phyloP scores from a whole-genome alignment of 805 yeast genomes.

The Starmerella apis region DNA sequence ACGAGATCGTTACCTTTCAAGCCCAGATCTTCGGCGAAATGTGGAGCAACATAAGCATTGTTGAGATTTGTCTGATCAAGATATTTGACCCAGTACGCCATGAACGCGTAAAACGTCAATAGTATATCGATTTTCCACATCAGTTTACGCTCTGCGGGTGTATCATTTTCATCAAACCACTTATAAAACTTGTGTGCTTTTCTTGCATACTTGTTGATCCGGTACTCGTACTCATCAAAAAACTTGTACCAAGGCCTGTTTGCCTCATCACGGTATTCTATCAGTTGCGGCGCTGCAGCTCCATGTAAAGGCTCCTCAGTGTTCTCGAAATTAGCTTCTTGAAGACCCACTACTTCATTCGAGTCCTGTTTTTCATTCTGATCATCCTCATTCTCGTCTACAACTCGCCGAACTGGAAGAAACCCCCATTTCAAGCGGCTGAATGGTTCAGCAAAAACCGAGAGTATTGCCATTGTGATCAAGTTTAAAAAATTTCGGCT shows the following conservation, averaged over 20 bases:
- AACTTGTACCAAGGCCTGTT: constrained; percentile 35
- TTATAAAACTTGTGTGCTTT: constrained; percentile 40
- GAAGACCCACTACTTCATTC: constrained; percentile 1
- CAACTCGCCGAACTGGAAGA: constrained; percentile 18
- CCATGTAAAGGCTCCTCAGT: not conserved
- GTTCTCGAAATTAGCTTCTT: constrained; percentile 11
- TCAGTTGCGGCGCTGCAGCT: not conserved
- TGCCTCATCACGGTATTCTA: constrained; percentile 22
- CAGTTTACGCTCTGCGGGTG: constrained; percentile 41
- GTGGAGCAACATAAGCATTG: constrained; percentile 50
- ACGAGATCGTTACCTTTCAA: constrained; percentile 54
- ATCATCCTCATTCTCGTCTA: constrained; percentile 15
- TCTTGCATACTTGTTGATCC: constrained; percentile 32
- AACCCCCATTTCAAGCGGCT: constrained; percentile 20
- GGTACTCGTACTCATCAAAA: constrained; percentile 52
- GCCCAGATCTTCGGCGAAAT: constrained; percentile 34
- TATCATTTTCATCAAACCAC: constrained; percentile 45
- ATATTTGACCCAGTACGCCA: constrained; percentile 60
- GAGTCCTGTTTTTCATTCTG: not conserved
- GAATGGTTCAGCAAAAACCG: not conserved
- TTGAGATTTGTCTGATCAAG: constrained; percentile 50
- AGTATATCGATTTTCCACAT: constrained; percentile 47
- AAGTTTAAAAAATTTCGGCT: not conserved
- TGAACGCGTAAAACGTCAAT: constrained; percentile 44
- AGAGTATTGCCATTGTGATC: not conserved